Conservation (phyloP, 2,329 filamentous ascomycete species). For the Xylaria sp. region DNA sequence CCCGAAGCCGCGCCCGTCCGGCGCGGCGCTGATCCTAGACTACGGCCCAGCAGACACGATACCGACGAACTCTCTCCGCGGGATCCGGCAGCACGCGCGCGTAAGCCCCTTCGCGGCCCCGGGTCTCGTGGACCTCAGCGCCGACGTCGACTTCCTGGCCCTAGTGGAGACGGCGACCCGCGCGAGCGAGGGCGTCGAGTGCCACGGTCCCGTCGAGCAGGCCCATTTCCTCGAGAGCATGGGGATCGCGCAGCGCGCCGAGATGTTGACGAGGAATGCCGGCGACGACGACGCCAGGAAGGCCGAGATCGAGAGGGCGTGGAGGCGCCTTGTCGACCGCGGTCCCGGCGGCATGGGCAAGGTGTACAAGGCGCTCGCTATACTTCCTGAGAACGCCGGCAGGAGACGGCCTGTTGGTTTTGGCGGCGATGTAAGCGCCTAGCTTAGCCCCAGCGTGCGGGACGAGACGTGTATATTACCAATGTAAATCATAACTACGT, state of each 20-base stretch:
- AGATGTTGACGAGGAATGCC: conserved; percentile 67
- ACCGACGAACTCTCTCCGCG: conserved; percentile 88
- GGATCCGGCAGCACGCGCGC: conserved; percentile 79
- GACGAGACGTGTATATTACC: not conserved
- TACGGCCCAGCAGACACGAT: conserved; percentile 85
- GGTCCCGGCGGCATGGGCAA: conserved; percentile 90
- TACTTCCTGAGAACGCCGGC: conserved; percentile 82
- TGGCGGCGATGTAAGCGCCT: conserved; percentile 71
- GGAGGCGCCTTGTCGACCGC: conserved; percentile 84
- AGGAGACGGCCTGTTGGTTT: conserved; percentile 87
- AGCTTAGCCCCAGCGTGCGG: not conserved
- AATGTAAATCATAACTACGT: not conserved
- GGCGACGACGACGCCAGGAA: conserved; percentile 57
- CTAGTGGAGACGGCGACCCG: conserved; percentile 83
- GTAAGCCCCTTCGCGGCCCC: conserved; percentile 84
- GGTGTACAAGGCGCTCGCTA: conserved; percentile 91
- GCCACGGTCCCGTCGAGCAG: conserved; percentile 92
- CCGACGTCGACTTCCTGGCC: conserved; percentile 91
- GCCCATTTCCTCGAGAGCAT: conserved; percentile 80
- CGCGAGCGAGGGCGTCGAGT: conserved; percentile 83
- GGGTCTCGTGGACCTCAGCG: conserved; percentile 86
- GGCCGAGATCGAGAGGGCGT: conserved; percentile 75
- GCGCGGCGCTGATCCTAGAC: conserved; percentile 94
- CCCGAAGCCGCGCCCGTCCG: conserved; percentile 72
- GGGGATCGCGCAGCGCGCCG: conserved; percentile 83